A percentile compares a stretch with the other conserved stretches of the same genome.
These are phyloP conservation scores for Kwoniella botswanensis DNA, from an alignment of 768 basidiomycete genomes.

Conservation along the genomic window DNA sequence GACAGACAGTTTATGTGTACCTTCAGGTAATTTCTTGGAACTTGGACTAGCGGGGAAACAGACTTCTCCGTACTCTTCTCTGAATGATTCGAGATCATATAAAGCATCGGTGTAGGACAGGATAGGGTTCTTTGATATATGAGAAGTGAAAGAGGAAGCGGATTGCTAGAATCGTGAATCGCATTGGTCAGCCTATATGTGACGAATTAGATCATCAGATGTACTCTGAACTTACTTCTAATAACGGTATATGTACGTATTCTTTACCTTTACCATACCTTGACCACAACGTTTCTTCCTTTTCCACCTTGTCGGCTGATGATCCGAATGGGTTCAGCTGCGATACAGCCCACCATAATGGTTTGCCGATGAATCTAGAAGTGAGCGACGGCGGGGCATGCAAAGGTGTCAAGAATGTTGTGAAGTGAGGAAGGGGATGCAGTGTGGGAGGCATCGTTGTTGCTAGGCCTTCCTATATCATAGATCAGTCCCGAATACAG, in stretches of 20 bases:
- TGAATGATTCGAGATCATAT: constrained; percentile 36
- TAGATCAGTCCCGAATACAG: neutral
- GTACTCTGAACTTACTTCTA: no score
- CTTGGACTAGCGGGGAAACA: constrained; percentile 35
- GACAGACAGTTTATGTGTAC: constrained; percentile 62
- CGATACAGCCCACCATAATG: constrained; percentile 57
- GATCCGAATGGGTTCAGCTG: constrained; percentile 55
- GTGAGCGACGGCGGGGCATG: constrained; percentile 43
- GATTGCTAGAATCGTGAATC: constrained; percentile 34
- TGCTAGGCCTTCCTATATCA: constrained; percentile 40
- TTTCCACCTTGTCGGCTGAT: constrained; percentile 34
- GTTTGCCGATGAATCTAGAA: constrained; percentile 48
- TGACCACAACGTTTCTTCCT: constrained; percentile 51
- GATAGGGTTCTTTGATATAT: constrained; percentile 40
- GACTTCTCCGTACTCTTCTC: constrained; percentile 27
- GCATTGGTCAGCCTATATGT: neutral
- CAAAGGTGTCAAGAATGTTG: constrained; percentile 47
- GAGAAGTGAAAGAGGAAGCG: constrained; percentile 38
- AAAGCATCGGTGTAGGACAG: constrained; percentile 42
- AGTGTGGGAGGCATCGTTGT: constrained; percentile 33
- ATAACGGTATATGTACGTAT: constrained; percentile 53
- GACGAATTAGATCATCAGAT: no score
- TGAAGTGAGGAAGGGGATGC: constrained; percentile 43
- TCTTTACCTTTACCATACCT: constrained; percentile 43
- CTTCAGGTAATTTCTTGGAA: constrained; percentile 52